These are phyloP conservation scores for Eimeria falciformis DNA, from an alignment of 169 alveolate species.

Conservation along the genomic window DNA sequence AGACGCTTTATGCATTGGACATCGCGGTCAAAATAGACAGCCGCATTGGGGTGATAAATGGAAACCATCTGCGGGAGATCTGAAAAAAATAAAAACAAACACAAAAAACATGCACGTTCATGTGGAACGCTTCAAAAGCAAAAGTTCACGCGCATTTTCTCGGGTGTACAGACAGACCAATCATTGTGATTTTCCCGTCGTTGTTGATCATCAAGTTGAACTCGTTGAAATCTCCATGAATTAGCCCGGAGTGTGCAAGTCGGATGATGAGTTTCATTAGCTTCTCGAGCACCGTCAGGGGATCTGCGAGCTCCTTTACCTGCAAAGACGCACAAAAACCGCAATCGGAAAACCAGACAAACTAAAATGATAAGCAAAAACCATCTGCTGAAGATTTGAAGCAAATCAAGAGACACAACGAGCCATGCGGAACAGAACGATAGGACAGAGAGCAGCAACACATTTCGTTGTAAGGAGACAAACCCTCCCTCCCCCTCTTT, in stretches of 20 bases:
- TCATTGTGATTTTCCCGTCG: constrained; percentile 90
- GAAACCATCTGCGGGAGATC: constrained; percentile 99
- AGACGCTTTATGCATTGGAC: constrained; percentile 93
- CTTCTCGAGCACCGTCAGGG: constrained; percentile 68
- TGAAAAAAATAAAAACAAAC: constrained; percentile 38
- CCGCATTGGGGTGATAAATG: constrained; percentile 96
- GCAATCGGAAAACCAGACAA: background rate
- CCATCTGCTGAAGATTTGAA: background rate
- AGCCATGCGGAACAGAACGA: too few species aligned
- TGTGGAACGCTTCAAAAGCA: background rate
- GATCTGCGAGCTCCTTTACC: constrained; percentile 63
- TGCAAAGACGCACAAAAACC: background rate
- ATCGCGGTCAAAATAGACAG: constrained; percentile 95
- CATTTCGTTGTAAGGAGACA: too few species aligned
- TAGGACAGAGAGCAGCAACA: too few species aligned
- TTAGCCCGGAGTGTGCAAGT: constrained; percentile 96
- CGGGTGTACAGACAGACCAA: constrained; percentile 73
- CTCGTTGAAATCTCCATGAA: constrained; percentile 99
- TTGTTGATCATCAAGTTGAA: constrained; percentile 95
- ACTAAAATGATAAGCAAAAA: background rate
- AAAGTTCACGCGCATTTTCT: background rate
- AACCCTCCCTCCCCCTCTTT: too few species aligned
- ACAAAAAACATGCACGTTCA: background rate
- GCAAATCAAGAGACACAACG: background rate
- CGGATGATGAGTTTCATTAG: constrained; percentile 89